Evolutionary conservation across 2,329 filamentous ascomycete genomes (phyloP), one percentile per base, ranked within the genome.

Genomic region (Ascomycota sp.): DNA sequence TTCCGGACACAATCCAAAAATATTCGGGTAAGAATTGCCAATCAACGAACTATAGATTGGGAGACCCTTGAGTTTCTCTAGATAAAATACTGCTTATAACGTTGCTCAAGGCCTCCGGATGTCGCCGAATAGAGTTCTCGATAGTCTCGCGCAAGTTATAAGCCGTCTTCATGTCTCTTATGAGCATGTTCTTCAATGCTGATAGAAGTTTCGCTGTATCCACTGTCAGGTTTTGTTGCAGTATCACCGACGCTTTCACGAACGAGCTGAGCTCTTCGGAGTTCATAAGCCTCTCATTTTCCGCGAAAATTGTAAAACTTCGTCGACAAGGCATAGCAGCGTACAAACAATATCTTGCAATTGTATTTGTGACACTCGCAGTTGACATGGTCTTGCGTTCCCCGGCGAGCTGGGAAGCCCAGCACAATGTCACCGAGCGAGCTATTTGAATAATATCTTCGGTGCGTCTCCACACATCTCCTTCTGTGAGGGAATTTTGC

Each of bases 321-420:
- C 46, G 44, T 8, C 54, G 54, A 30, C 69, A 75, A 0, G 76
- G 47, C 0, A 77, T 35, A 0, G 70, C 60, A 0, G 69, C 60
- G 45, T 59, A 61, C 0, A 75, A 53, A 0, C 56, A 55, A 35
- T 65, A 69, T 0, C n/a, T 29, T 0, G 43, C 30, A 20, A 33
- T 25, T 20, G 37, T 53, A n/a, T 50, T 45, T 0, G 57, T 46
- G 0, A 43, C 45, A 2, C 55, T 46, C 0, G 46, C 40, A 12
- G 65, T 53, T 0, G 29, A 44, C 0, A 55, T 46, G 2, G 39
- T 44, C 11, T 50, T 46, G 0, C 62, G 50, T 29, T 70, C 63
- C 0, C 40, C 33, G 1, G 60, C 54, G 0, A 75, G 47, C 2
- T 43, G 36, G 0, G 35, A 32, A 3, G 65, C 53, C 73, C 73